Evolutionary conservation across 179 eudicot species (phyloP).

Genomic region (Beta corolliflora): DNA sequence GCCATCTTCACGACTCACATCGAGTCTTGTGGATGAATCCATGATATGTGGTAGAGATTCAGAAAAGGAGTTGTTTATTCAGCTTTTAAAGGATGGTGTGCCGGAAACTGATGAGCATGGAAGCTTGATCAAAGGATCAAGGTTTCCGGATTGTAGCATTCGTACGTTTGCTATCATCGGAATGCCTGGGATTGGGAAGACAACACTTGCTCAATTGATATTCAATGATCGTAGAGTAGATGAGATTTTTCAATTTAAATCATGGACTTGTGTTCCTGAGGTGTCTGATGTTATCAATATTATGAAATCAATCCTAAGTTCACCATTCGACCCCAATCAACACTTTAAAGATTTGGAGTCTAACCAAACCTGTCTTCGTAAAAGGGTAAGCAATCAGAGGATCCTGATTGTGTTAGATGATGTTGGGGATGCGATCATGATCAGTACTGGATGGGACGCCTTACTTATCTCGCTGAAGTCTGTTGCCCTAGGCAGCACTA

Average conservation of each 20-base stretch:
- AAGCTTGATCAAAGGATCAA: background rate
- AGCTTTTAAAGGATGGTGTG: background rate
- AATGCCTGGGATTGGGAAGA: constrained; percentile 25
- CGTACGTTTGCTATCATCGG: constrained; percentile 18
- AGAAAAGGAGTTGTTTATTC: constrained; percentile 1
- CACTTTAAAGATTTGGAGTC: background rate
- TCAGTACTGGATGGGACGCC: background rate
- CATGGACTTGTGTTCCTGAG: constrained; percentile 23
- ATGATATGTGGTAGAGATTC: constrained; percentile 16
- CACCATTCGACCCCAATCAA: too few species aligned
- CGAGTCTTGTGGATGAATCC: constrained; percentile 23
- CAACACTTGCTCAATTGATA: constrained; percentile 25
- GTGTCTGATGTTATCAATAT: background rate
- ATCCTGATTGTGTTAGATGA: constrained; percentile 4
- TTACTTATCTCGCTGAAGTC: background rate
- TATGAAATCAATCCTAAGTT: background rate
- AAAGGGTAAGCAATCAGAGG: background rate
- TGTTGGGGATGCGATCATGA: constrained; percentile 4
- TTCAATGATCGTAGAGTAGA: constrained; percentile 15
- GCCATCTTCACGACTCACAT: background rate
- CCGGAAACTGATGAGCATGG: background rate
- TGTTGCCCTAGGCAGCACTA: constrained; percentile 12
- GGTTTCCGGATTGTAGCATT: background rate
- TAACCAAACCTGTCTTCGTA: background rate
- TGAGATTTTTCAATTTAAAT: background rate